Base-by-base conservation (phyloP, 2,329 filamentous ascomycete species). In the Fusarium guadeloupense region DNA sequence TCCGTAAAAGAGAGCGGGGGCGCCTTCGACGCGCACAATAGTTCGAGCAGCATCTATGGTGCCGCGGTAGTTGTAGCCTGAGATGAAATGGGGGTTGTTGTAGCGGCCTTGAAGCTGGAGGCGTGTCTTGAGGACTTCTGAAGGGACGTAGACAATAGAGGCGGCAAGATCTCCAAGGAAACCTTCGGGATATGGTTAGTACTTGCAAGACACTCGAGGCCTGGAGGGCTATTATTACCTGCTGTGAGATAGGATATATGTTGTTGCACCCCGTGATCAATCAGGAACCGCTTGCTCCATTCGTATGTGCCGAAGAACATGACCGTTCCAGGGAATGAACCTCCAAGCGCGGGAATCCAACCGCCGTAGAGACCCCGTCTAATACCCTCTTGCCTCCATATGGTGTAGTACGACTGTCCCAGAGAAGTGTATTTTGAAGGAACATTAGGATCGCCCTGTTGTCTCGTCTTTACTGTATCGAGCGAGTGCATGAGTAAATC, bases 401-500 rank as follows among this genome's bases (percentile, higher is more conserved):
- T 99, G 34, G 90, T 98, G 73, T 90, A 86, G 78, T 98, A 99
- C 5, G 94, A 95, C 54, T 90, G 91, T 33, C 90, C 91, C 76
- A 98, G 88, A 14, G 92, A 94, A 10, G 90, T 89, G 78, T 99
- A 99, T 78, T 91, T 96, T 2, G 95, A 90, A 19, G 95, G 95
- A 58, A 97, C 85, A 74, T 95, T 90, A 38, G 94, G 93, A 72
- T 98, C 95, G 71, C 94, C 95, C 78, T 99, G 95, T 76, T 99
- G 96, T 68, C 95, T 87, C 40, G 95, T 99, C 80, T 99, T 99
- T 70, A 99, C 95, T 1, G 95, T 99, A 76, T 99, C 95, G 72
- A 99, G 85, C 39, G 94, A 98, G 80, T 99, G 95, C 95, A 99
- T 99, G 66, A 99, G 81, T 85, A 99, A 90, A 76, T 99, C 95